These are phyloP conservation scores for Candida rishiriensis DNA, from an alignment of 805 yeast genomes.

Conservation along the genomic window DNA sequence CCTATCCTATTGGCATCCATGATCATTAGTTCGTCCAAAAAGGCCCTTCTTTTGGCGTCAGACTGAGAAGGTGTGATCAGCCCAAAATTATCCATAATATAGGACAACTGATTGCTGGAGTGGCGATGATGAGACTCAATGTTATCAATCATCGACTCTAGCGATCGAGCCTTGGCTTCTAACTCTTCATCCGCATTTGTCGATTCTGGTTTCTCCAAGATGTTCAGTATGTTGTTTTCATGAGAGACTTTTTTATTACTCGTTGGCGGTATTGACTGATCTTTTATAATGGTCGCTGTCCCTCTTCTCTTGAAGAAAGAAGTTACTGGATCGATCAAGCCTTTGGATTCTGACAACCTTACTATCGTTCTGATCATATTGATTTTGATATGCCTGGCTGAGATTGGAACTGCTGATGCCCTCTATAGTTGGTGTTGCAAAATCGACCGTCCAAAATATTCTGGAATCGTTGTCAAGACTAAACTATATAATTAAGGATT, in stretches of 20 bases:
- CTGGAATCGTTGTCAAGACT: too few species aligned
- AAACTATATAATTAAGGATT: too few species aligned
- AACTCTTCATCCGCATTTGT: constrained; percentile 8
- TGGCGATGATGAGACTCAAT: constrained; percentile 10
- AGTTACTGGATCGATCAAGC: not conserved
- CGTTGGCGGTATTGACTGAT: not conserved
- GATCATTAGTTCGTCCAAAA: constrained; percentile 1
- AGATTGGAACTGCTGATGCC: too few species aligned
- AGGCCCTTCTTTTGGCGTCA: not conserved
- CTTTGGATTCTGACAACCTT: not conserved
- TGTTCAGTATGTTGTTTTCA: constrained; percentile 2
- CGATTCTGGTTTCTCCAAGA: constrained; percentile 9
- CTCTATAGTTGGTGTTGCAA: too few species aligned
- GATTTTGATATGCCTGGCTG: too few species aligned
- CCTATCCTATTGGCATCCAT: not conserved
- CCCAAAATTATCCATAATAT: constrained; percentile 14
- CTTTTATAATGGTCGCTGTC: not conserved
- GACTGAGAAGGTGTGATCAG: not conserved
- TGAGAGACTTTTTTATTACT: not conserved
- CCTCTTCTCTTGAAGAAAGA: not conserved
- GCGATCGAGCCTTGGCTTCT: constrained; percentile 6
- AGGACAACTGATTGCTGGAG: constrained; percentile 11
- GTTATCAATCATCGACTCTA: constrained; percentile 6
- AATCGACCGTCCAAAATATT: too few species aligned
- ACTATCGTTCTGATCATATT: constrained; percentile 1